Evolutionary conservation across 192 early-diverging fungal genomes (phyloP).

Genomic region (Chytriomyces sp.): DNA sequence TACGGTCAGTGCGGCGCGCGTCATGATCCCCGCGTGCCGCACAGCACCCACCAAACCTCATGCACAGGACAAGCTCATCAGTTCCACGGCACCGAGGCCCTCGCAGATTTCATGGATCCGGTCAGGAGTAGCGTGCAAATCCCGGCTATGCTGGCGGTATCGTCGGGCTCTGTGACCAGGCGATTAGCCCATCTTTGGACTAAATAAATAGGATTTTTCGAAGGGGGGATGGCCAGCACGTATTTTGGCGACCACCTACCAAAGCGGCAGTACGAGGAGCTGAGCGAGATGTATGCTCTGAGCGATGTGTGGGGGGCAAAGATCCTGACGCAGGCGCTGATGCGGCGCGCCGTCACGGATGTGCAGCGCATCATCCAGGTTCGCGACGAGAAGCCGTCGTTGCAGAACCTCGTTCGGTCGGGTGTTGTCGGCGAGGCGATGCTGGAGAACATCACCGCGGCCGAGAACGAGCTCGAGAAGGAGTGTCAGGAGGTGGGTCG

Average conservation of each 20-base stretch:
- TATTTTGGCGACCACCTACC: slow-evolving; percentile 40
- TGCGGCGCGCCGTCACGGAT: slow-evolving; percentile 79
- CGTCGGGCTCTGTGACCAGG: too few species aligned
- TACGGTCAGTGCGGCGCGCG: too few species aligned
- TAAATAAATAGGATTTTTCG: too few species aligned
- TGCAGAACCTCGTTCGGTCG: slow-evolving; percentile 72
- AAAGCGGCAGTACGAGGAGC: slow-evolving; percentile 48
- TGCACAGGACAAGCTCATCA: too few species aligned
- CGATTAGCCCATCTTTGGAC: too few species aligned
- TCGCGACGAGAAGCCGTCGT: slow-evolving; percentile 76
- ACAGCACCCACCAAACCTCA: too few species aligned
- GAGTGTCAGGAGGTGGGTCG: slow-evolving; percentile 71
- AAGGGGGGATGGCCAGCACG: too few species aligned
- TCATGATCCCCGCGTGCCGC: too few species aligned
- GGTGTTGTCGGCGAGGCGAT: slow-evolving; percentile 85
- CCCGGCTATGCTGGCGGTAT: too few species aligned
- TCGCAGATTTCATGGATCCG: too few species aligned
- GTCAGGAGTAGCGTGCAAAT: too few species aligned
- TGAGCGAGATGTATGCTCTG: slow-evolving; percentile 50
- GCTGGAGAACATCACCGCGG: slow-evolving; percentile 69
- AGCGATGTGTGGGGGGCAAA: slow-evolving; percentile 39
- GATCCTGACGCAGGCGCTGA: slow-evolving; percentile 68
- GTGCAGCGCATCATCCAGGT: slow-evolving; percentile 74
- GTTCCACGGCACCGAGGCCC: too few species aligned
- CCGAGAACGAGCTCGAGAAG: slow-evolving; percentile 76